Conservation (phyloP, 768 basidiomycete genomes). For the Mycena venus region DNA sequence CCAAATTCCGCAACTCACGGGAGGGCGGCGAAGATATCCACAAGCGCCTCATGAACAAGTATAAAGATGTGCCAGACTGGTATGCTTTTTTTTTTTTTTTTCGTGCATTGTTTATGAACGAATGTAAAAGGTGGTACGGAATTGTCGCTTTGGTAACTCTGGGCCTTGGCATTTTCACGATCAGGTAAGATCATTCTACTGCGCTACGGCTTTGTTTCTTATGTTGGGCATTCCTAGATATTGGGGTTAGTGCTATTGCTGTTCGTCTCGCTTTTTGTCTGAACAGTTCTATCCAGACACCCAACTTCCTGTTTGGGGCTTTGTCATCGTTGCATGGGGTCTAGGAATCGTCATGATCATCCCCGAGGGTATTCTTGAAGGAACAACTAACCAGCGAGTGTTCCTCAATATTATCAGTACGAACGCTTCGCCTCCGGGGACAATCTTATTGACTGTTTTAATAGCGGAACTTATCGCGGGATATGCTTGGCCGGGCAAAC, state of each 20-base stretch:
- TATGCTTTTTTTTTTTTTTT: not conserved
- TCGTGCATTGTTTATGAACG: not conserved
- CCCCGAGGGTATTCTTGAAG: conserved; percentile 11
- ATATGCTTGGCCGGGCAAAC: conserved; percentile 17
- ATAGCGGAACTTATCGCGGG: conserved; percentile 13
- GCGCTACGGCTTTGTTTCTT: not conserved
- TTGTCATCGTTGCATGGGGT: conserved; percentile 11
- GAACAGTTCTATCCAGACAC: not conserved
- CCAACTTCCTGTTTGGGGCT: conserved; percentile 20
- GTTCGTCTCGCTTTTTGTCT: not conserved
- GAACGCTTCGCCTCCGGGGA: not conserved
- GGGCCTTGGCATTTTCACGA: conserved; percentile 14
- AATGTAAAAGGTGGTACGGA: conserved; percentile 13
- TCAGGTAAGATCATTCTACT: not conserved
- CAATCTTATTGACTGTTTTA: not conserved
- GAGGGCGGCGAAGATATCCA: conserved; percentile 19
- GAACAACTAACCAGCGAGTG: conserved; percentile 14
- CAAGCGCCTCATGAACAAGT: conserved; percentile 22
- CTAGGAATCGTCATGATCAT: conserved; percentile 10
- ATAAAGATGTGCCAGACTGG: conserved; percentile 18
- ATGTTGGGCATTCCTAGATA: not conserved
- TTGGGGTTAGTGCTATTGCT: conserved; percentile 2
- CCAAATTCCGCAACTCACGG: conserved; percentile 3
- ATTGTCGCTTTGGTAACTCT: not conserved
- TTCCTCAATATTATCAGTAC: conserved; percentile 18